A percentile compares a stretch with the other conserved stretches of the same genome.
These are phyloP conservation scores for Penicillium goetzii DNA, from an alignment of 495 filamentous ascomycete species.

Conservation along the genomic window DNA sequence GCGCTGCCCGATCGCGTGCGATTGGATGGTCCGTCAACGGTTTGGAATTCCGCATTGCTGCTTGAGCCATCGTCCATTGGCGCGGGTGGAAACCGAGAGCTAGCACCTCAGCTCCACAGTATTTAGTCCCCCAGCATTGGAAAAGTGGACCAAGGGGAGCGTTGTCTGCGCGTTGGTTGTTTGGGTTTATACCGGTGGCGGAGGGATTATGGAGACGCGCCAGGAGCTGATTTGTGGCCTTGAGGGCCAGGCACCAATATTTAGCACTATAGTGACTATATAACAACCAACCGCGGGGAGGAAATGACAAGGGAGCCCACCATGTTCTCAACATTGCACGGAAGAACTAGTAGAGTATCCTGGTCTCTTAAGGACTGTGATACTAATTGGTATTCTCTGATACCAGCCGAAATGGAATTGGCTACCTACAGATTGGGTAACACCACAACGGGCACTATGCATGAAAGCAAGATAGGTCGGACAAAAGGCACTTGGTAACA, in stretches of 20 bases:
- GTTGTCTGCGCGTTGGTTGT: constrained; percentile 4
- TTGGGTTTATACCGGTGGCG: constrained; percentile 7
- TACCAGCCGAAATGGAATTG: constrained; percentile 10
- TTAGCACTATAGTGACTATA: neutral
- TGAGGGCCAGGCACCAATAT: constrained; percentile 14
- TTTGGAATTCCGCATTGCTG: constrained; percentile 33
- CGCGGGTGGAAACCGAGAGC: constrained; percentile 24
- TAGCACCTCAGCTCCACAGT: constrained; percentile 29
- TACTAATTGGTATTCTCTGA: neutral
- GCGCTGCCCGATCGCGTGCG: constrained; percentile 45
- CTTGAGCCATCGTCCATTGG: constrained; percentile 47
- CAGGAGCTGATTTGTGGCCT: constrained; percentile 17
- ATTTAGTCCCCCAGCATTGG: constrained; percentile 29
- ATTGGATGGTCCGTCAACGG: constrained; percentile 35
- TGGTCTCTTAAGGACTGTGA: neutral
- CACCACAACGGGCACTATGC: constrained; percentile 18
- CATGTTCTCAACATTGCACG: neutral
- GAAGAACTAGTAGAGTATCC: neutral
- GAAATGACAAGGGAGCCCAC: neutral
- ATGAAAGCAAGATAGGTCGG: constrained; percentile 18
- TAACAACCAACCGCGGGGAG: neutral
- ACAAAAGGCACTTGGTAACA: constrained; percentile 14
- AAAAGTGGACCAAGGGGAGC: neutral
- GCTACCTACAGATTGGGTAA: constrained; percentile 20
- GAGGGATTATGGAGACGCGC: constrained; percentile 6